Conservation (phyloP, 2,329 filamentous ascomycete species). For the Fusarium pseudocircinatum region DNA sequence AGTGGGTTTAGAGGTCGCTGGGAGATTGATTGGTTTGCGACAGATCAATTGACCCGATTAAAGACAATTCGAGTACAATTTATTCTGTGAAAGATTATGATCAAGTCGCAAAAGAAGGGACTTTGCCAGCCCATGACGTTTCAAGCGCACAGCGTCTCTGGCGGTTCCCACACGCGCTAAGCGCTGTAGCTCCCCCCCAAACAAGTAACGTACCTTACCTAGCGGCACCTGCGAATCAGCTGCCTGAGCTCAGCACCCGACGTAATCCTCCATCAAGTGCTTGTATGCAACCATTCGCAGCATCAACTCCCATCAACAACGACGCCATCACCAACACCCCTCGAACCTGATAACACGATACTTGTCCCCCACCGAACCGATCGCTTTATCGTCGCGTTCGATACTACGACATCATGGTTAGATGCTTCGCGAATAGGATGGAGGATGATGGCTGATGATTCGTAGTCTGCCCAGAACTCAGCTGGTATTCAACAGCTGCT, state of each 20-base stretch:
- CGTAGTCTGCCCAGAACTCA: slow-evolving; percentile 96
- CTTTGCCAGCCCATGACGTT: slow-evolving; percentile 30
- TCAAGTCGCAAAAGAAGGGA: slow-evolving; percentile 16
- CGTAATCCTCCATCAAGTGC: slow-evolving; percentile 33
- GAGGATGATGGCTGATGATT: slow-evolving; percentile 39
- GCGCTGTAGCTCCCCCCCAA: slow-evolving; percentile 14
- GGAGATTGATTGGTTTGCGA: too few species aligned
- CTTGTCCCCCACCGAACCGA: neutral
- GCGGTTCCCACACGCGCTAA: slow-evolving; percentile 28
- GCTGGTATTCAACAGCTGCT: slow-evolving; percentile 98
- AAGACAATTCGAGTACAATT: neutral
- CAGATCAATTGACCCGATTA: neutral
- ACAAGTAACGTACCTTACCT: slow-evolving; percentile 16
- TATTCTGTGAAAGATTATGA: slow-evolving; percentile 1
- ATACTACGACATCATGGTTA: slow-evolving; percentile 36
- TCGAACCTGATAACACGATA: neutral
- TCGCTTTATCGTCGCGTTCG: neutral
- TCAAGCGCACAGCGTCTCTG: slow-evolving; percentile 22
- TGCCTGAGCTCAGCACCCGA: slow-evolving; percentile 29
- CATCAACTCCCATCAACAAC: slow-evolving; percentile 27
- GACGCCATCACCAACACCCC: slow-evolving; percentile 14
- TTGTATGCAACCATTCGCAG: slow-evolving; percentile 32
- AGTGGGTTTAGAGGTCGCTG: neutral
- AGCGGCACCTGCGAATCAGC: slow-evolving; percentile 26
- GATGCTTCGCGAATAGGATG: slow-evolving; percentile 10